Evolutionary conservation across 441 rosid species (phyloP).

Genomic region (Capsella rubella): DNA sequence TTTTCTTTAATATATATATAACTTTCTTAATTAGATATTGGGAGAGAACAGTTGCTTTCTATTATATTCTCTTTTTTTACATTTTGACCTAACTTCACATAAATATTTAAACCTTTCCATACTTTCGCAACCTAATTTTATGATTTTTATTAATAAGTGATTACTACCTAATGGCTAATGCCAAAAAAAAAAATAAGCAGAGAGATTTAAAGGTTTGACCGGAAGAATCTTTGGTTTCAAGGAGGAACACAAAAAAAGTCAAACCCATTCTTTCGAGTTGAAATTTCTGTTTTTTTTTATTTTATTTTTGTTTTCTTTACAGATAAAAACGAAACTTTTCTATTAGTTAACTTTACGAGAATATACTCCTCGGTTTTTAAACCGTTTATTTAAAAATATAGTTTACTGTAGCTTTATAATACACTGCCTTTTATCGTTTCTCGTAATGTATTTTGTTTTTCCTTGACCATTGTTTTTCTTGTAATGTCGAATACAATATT

Average conservation of each 20-base stretch:
- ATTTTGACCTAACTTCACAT: conserved; percentile 6
- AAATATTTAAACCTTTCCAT: not conserved
- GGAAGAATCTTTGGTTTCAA: conserved; percentile 11
- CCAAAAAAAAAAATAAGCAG: not conserved
- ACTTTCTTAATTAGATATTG: not conserved
- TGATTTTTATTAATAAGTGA: not conserved
- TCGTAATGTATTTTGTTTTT: not conserved
- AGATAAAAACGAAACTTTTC: conserved; percentile 31
- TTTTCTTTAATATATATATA: not conserved
- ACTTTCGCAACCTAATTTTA: not conserved
- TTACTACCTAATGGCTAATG: not conserved
- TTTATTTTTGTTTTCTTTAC: conserved; percentile 20
- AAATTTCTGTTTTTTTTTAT: conserved; percentile 15
- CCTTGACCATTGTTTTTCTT: conserved; percentile 8
- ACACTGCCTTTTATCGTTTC: not conserved
- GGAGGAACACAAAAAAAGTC: conserved; percentile 36
- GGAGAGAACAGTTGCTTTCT: conserved; percentile 26
- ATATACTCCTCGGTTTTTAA: conserved; percentile 32
- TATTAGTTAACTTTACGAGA: conserved; percentile 33
- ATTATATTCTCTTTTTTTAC: conserved; percentile 23
- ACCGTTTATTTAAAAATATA: not conserved
- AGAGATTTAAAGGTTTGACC: conserved; percentile 4
- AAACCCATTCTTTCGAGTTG: conserved; percentile 38
- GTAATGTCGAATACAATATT: not conserved
- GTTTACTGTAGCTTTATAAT: too few species aligned